Percentiles rank a stretch among this genome's conserved stretches.
Conservation (phyloP, 352 stramenopile species). For the Phytophthora foliorum region DNA sequence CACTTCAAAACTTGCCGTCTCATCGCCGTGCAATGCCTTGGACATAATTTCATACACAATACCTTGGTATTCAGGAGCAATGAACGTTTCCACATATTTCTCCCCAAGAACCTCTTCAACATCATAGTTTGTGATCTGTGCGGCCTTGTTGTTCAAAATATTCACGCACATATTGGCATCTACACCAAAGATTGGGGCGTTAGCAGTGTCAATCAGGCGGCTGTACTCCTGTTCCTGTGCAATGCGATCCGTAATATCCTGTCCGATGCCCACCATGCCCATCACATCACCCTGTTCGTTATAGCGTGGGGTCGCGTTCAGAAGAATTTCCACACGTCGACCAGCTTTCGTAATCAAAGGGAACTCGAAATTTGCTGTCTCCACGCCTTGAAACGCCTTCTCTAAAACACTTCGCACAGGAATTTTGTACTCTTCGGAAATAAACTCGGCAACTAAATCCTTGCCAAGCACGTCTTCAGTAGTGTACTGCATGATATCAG, state of each 20-base stretch:
- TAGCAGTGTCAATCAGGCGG: constrained; percentile 78
- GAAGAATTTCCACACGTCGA: constrained; percentile 53
- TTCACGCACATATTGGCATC: constrained; percentile 71
- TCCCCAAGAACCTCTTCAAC: constrained; percentile 65
- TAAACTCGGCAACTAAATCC: constrained; percentile 70
- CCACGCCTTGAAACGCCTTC: constrained; percentile 60
- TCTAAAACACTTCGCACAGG: constrained; percentile 42
- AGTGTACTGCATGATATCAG: constrained; percentile 83
- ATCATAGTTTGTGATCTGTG: constrained; percentile 64
- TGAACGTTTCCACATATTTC: constrained; percentile 70
- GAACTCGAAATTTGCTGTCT: constrained; percentile 89
- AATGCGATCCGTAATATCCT: constrained; percentile 74
- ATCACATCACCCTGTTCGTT: constrained; percentile 77
- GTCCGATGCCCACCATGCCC: constrained; percentile 81
- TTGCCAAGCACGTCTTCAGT: constrained; percentile 83
- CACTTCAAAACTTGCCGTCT: constrained; percentile 77
- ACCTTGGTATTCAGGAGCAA: constrained; percentile 59
- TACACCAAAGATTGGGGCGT: constrained; percentile 79
- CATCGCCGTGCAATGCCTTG: constrained; percentile 63
- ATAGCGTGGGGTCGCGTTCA: constrained; percentile 76
- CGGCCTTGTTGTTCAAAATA: constrained; percentile 73
- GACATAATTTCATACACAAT: constrained; percentile 61
- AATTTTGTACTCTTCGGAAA: constrained; percentile 42
- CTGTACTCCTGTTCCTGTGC: constrained; percentile 76
- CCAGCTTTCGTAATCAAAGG: constrained; percentile 60